Conservation (phyloP, 2,329 filamentous ascomycete species). For the Xylaria sp. region DNA sequence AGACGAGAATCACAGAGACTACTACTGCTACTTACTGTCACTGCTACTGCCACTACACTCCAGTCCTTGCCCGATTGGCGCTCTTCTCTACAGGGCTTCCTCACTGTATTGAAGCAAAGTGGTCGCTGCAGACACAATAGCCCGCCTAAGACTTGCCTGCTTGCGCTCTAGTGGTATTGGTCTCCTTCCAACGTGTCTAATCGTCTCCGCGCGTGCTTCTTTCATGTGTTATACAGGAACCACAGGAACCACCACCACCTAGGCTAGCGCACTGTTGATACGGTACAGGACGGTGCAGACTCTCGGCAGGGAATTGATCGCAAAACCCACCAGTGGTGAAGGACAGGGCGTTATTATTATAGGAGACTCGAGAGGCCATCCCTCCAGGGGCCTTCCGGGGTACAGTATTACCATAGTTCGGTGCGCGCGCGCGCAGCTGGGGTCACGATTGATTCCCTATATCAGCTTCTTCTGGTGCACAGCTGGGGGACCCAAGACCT, state of each 20-base stretch:
- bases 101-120: neutral
- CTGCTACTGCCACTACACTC: neutral
- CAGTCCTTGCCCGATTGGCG: neutral
- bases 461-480: conserved; percentile 18
- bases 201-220: conserved; percentile 2
- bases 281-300: conserved; percentile 16
- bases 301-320: conserved; percentile 10
- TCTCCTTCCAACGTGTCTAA: conserved; percentile 1
- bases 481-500: conserved; percentile 18
- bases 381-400: conserved; percentile 11
- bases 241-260: neutral
- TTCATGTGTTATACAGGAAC: conserved; percentile 2
- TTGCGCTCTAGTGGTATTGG: neutral
- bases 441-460: conserved; percentile 18
- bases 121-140: conserved; percentile 3
- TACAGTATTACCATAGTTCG: conserved; percentile 10
- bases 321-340: conserved; percentile 2
- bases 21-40: too few species aligned
- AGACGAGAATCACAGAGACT: too few species aligned
- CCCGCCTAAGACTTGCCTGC: neutral
- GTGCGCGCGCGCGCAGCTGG: conserved; percentile 13
- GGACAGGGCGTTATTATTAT: conserved; percentile 4
- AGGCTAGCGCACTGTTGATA: conserved; percentile 4
- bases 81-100: conserved; percentile 6
- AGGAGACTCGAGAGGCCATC: conserved; percentile 13